Conservation (phyloP, 768 basidiomycete species). For the Tremella yokohamensis region DNA sequence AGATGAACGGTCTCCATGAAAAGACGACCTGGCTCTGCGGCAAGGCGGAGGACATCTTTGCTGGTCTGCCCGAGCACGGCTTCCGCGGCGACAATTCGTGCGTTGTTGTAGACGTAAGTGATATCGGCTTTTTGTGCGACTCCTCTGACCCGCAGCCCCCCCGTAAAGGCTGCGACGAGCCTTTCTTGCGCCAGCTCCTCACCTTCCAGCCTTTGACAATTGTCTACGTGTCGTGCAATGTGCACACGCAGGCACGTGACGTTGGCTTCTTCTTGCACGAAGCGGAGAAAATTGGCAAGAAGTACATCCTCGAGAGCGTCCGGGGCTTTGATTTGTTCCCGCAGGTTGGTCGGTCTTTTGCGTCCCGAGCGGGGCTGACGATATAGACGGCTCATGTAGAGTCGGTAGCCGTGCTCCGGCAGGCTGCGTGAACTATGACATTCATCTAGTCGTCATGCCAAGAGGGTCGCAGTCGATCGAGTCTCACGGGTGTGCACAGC, state of each 20-base stretch:
- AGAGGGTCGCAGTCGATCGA: too few species aligned
- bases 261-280: slow-evolving; percentile 65
- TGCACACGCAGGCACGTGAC: slow-evolving; percentile 74
- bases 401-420: slow-evolving; percentile 55
- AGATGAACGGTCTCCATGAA: slow-evolving; percentile 54
- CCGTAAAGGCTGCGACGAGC: slow-evolving; percentile 84
- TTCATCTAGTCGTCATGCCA: too few species aligned
- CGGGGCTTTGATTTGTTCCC: slow-evolving; percentile 93
- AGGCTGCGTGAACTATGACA: too few species aligned
- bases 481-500: too few species aligned
- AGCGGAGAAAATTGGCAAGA: slow-evolving; percentile 54
- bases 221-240: slow-evolving; percentile 92
- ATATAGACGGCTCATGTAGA: slow-evolving; percentile 79
- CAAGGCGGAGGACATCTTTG: slow-evolving; percentile 82
- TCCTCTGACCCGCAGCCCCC: slow-evolving; percentile 64
- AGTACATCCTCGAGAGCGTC: slow-evolving; percentile 76
- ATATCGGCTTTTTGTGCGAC: neutral
- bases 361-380: neutral
- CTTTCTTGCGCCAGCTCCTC: slow-evolving; percentile 68
- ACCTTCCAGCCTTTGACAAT: slow-evolving; percentile 64
- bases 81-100: slow-evolving; percentile 46
- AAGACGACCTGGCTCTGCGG: slow-evolving; percentile 60
- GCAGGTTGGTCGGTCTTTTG: slow-evolving; percentile 54
- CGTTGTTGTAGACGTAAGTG: slow-evolving; percentile 49
- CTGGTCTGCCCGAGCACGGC: slow-evolving; percentile 32